Conservation (phyloP, 441 rosid genomes). For the Codiaeum variegatum region DNA sequence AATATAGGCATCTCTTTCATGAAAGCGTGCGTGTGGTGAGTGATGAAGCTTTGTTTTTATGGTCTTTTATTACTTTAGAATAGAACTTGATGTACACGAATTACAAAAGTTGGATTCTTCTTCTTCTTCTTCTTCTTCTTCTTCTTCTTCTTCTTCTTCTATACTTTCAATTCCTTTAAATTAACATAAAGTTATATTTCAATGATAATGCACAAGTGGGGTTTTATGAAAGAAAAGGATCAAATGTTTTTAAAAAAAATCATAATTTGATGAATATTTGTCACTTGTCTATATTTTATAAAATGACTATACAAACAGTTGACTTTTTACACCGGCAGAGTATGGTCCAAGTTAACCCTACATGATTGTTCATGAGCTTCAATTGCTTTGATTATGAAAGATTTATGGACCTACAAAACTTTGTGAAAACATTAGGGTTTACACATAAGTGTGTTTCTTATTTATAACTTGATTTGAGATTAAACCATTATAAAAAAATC, state of each 20-base stretch:
- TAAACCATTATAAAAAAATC: too few species aligned
- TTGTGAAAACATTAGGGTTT: not conserved
- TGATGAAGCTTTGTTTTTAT: conserved; percentile 25
- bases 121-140: too few species aligned
- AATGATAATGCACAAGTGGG: conserved; percentile 17
- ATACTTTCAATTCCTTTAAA: conserved; percentile 11
- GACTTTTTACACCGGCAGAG: not conserved
- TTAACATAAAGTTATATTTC: conserved; percentile 16
- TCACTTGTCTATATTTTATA: not conserved
- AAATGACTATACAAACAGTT: not conserved
- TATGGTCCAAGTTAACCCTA: not conserved
- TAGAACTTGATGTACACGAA: conserved; percentile 17
- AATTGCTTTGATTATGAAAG: not conserved
- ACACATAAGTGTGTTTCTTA: not conserved
- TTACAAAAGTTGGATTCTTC: conserved; percentile 17
- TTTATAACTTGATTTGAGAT: not conserved
- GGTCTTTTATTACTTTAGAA: conserved; percentile 11
- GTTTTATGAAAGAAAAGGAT: conserved; percentile 5
- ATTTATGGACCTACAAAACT: not conserved
- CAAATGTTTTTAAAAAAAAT: not conserved
- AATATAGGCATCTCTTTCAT: conserved; percentile 9
- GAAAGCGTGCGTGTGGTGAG: conserved; percentile 34
- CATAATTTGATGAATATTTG: not conserved
- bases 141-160: conserved; percentile 11
- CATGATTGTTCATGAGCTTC: not conserved